Conservation (phyloP, 2,329 filamentous ascomycete genomes). For the Fusarium oxysporum region DNA sequence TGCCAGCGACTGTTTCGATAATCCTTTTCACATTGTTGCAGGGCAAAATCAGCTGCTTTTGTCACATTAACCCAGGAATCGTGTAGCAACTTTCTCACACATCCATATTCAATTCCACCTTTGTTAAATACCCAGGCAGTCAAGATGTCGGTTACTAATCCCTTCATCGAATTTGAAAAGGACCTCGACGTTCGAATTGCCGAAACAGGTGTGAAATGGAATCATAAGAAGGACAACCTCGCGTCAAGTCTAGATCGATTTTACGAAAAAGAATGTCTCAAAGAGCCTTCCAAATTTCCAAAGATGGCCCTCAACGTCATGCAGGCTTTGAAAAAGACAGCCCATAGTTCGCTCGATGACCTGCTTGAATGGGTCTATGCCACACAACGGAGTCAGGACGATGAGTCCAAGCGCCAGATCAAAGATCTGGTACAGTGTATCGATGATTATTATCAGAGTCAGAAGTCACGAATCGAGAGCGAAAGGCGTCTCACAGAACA, state of each 20-base stretch:
- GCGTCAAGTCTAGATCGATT: background rate
- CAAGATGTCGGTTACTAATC: background rate
- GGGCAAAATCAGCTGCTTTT: background rate
- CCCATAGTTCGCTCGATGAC: background rate
- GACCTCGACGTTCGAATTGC: background rate
- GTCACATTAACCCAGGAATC: background rate
- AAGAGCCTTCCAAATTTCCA: background rate
- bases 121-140: background rate
- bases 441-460: background rate
- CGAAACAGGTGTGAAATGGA: background rate
- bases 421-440: background rate
- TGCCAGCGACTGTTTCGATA: background rate
- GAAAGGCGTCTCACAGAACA: background rate
- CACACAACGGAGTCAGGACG: background rate
- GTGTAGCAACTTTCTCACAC: background rate
- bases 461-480: background rate
- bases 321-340: background rate
- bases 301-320: background rate
- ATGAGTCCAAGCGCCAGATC: background rate
- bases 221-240: background rate
- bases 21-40: background rate
- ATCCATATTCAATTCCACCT: background rate
- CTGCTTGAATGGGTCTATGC: background rate
- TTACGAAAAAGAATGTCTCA: background rate
- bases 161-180: background rate